A percentile compares a stretch with the other conserved stretches of the same genome.
These are phyloP conservation scores for Sporopachydermia lactativora DNA, from an alignment of 805 yeast genomes.

Conservation along the genomic window DNA sequence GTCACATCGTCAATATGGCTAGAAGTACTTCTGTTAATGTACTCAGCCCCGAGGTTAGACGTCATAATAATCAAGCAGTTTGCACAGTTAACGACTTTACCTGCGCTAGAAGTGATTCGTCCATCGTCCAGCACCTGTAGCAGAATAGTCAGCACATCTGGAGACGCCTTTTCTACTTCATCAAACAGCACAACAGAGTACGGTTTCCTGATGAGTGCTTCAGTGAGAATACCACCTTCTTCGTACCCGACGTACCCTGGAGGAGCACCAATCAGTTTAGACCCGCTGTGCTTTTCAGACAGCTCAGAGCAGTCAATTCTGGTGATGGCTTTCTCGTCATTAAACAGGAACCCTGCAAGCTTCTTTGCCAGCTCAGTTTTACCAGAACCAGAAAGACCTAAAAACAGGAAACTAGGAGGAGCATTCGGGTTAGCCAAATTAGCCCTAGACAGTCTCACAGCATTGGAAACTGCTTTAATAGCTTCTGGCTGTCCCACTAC, in stretches of 20 bases:
- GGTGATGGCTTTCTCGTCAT: constrained; percentile 93
- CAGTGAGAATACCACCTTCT: constrained; percentile 94
- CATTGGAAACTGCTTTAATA: constrained; percentile 90
- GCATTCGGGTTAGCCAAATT: constrained; percentile 94
- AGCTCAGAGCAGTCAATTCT: constrained; percentile 96
- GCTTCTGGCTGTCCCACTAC: constrained; percentile 97
- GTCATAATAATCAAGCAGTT: constrained; percentile 93
- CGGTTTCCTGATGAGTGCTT: constrained; percentile 81
- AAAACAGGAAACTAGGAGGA: constrained; percentile 88
- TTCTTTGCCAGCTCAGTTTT: constrained; percentile 97
- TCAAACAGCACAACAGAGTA: constrained; percentile 94
- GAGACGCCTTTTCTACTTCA: constrained; percentile 98
- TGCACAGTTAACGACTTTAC: constrained; percentile 86
- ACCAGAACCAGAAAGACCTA: constrained; percentile 96
- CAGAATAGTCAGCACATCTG: constrained; percentile 86
- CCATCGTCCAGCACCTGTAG: constrained; percentile 95
- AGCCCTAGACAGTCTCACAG: constrained; percentile 83
- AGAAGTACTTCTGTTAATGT: constrained; percentile 51
- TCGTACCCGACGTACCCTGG: constrained; percentile 97
- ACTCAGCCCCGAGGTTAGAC: constrained; percentile 92
- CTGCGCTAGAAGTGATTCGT: constrained; percentile 86
- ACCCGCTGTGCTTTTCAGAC: constrained; percentile 89
- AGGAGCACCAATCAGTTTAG: constrained; percentile 91
- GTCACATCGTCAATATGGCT: constrained; percentile 49
- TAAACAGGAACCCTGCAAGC: constrained; percentile 88